A percentile compares a stretch with the other conserved stretches of the same genome.
phyloP scores from a whole-genome alignment of 345 rosid genomes.

The Populus alba region DNA sequence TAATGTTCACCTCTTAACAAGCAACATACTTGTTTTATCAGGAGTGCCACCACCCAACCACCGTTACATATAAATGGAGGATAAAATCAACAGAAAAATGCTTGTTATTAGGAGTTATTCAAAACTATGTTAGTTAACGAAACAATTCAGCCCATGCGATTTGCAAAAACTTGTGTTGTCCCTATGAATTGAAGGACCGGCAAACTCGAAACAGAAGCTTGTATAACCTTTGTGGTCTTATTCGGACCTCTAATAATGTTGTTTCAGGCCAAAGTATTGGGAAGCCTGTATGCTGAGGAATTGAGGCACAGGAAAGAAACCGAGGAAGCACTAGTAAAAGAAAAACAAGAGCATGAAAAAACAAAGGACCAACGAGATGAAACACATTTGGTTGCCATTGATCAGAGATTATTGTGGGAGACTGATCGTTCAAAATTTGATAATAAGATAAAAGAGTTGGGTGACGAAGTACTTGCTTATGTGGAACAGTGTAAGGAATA shows the following conservation, averaged over 20 bases:
- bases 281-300: slow-evolving; percentile 51
- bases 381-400: slow-evolving; percentile 39
- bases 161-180: background rate
- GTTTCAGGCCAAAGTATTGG: slow-evolving; percentile 55
- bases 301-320: slow-evolving; percentile 59
- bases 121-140: background rate
- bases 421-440: background rate
- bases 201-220: too few relatives aligned
- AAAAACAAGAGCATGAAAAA: slow-evolving; percentile 48
- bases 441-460: too few relatives aligned
- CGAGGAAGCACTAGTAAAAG: slow-evolving; percentile 57
- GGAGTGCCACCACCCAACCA: background rate
- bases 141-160: background rate
- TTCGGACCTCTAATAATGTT: background rate
- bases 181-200: background rate
- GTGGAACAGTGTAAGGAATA: too few relatives aligned
- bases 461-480: too few relatives aligned
- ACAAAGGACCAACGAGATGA: slow-evolving; percentile 44
- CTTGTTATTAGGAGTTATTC: background rate
- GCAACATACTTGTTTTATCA: background rate
- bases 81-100: background rate
- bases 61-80: background rate
- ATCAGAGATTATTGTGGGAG: background rate
- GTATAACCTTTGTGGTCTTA: background rate
- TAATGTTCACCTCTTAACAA: background rate